Evolutionary conservation across 441 rosid genomes (phyloP).

Genomic region (Populus hybrid): DNA sequence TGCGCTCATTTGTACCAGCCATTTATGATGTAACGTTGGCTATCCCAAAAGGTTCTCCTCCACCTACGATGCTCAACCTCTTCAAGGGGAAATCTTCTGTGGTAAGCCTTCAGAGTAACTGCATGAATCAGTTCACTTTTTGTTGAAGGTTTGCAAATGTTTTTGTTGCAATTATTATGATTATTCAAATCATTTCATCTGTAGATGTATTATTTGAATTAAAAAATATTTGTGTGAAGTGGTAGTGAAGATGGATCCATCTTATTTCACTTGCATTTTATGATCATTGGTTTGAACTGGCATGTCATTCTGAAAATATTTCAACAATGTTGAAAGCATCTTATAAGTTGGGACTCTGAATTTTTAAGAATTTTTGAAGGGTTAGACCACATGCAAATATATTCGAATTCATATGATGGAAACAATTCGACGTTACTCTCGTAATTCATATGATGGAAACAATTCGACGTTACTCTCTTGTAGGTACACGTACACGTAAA

Average conservation of each 20-base stretch:
- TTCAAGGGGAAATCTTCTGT: conserved; percentile 92
- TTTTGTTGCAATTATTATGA: neutral
- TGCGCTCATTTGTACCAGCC: conserved; percentile 97
- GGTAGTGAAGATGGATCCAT: neutral
- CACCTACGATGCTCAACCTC: conserved; percentile 87
- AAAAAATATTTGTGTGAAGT: neutral
- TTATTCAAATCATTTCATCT: neutral
- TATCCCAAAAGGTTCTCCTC: conserved; percentile 76
- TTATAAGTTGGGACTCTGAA: neutral
- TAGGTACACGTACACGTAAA: conserved; percentile 84
- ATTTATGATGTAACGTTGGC: conserved; percentile 88
- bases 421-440: conserved; percentile 6
- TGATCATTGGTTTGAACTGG: neutral
- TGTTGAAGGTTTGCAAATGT: neutral
- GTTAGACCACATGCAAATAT: neutral
- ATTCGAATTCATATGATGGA: conserved; percentile 1
- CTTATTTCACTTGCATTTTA: neutral
- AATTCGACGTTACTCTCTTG: conserved; percentile 19
- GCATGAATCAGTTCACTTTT: conserved; percentile 4
- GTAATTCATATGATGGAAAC: conserved; percentile 15
- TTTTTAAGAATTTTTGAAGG: neutral
- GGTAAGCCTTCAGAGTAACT: conserved; percentile 48
- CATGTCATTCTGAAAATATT: conserved; percentile 1
- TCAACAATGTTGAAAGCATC: neutral
- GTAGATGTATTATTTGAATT: neutral